Evolutionary conservation across 768 basidiomycete genomes (phyloP), one percentile per base, ranked within the genome.

Genomic region (Austroboletus festivus): DNA sequence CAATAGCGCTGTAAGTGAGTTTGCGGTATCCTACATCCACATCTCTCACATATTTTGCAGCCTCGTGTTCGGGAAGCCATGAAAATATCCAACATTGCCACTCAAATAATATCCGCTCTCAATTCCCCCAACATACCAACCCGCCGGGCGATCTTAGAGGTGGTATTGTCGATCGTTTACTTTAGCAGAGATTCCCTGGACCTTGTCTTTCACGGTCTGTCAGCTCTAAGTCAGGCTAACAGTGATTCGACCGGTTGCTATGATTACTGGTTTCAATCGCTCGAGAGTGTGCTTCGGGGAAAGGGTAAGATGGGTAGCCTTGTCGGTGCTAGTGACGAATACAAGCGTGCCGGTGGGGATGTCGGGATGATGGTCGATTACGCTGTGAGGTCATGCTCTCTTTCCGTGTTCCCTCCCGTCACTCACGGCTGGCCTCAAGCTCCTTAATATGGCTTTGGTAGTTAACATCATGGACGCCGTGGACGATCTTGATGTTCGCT

Each of bases 221-320:
- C 89, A 60, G 71, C 76, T 11, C 77, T 93, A 31, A 92, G 89
- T 63, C 64, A 75, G 21, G 69, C 80, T 5, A 89, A 90, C 54
- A 62, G 71, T 44, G 70, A 77, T 44, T 79, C 74, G 13, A 73
- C 74, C 19, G 79, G 80, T 26, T 79, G 73, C 45, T 98, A 91
- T 64, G 84, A 83, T 52, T 93, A 82, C 58, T 98, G 93, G 94
- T 89, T 98, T 62, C 85, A 83, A 56, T 85, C 84, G 0, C 72
- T 95, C 54, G 87, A 92, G 55, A 69, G 71, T 22, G 81, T 81
- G 3, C 74, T 97, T 16, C 78, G 82, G 40, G 94, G 93, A 3
- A 74, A 93, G 47, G 95, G 95, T 1, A 87, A 85, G 65, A 93
- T 97, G 91, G 95, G 95, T 1, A 96, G 89, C 63, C 68, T 89